Conservation (phyloP, 2,329 filamentous ascomycete genomes). For the Fusarium denticulatum region DNA sequence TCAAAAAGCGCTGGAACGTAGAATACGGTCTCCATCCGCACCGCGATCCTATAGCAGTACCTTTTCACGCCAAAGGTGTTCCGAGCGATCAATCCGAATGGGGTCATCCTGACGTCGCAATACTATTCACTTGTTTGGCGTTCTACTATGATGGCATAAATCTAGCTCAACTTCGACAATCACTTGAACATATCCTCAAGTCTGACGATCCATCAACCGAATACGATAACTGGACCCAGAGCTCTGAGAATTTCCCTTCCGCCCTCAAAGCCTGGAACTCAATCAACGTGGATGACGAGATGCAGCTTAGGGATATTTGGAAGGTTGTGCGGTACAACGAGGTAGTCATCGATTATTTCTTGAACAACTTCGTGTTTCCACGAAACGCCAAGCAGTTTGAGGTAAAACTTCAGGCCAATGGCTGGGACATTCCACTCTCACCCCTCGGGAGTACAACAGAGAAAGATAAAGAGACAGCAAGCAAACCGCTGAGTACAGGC, state of each 20-base stretch:
- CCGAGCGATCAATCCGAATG: conserved; percentile 73
- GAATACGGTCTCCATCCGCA: conserved; percentile 68
- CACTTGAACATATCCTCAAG: conserved; percentile 61
- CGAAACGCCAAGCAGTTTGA: conserved; percentile 72
- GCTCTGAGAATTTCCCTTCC: conserved; percentile 56
- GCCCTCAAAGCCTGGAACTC: conserved; percentile 63
- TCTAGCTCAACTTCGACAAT: conserved; percentile 59
- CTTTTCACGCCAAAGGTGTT: conserved; percentile 55
- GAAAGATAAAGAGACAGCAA: background rate
- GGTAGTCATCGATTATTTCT: conserved; percentile 66
- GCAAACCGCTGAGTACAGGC: conserved; percentile 64
- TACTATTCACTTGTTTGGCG: conserved; percentile 71
- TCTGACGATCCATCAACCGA: conserved; percentile 65
- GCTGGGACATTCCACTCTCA: conserved; percentile 73
- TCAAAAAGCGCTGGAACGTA: conserved; percentile 75
- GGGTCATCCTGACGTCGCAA: conserved; percentile 74
- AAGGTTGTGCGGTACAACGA: conserved; percentile 59
- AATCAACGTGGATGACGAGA: conserved; percentile 69
- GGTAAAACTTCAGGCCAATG: conserved; percentile 71
- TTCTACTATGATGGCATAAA: conserved; percentile 73
- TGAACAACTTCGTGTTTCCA: conserved; percentile 74
- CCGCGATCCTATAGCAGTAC: conserved; percentile 70
- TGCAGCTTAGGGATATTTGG: conserved; percentile 65
- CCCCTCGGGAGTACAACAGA: conserved; percentile 3
- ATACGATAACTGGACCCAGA: conserved; percentile 63